Evolutionary conservation across 1,139 yeast genomes (phyloP).

Genomic region (Sugiyamaella xylanicola): DNA sequence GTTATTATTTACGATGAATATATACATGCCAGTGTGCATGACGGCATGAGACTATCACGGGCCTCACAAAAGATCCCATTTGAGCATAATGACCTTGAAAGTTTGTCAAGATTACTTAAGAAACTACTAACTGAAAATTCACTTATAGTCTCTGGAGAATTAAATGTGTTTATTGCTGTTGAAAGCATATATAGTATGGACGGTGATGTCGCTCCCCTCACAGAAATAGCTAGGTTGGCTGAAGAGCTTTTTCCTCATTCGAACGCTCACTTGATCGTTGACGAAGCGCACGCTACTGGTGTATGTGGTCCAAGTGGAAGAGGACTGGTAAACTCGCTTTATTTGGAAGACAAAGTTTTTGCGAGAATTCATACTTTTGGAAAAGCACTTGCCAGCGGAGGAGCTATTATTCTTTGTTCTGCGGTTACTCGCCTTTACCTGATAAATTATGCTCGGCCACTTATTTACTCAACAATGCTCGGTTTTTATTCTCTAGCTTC

Average conservation of each 20-base stretch:
- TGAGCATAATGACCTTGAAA: conserved; percentile 29
- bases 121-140: conserved; percentile 9
- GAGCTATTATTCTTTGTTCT: conserved; percentile 34
- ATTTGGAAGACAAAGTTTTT: conserved; percentile 30
- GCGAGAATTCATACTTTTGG: conserved; percentile 38
- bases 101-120: conserved; percentile 13
- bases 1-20: conserved; percentile 36
- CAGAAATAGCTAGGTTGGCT: conserved; percentile 25
- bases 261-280: conserved; percentile 33
- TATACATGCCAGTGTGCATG: conserved; percentile 39
- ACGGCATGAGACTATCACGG: conserved; percentile 35
- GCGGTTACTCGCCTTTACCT: conserved; percentile 29
- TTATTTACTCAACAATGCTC: conserved; percentile 36
- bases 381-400: conserved; percentile 36
- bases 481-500: conserved; percentile 28
- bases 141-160: background rate
- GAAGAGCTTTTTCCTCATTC: conserved; percentile 21
- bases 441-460: conserved; percentile 37
- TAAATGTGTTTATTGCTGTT: conserved; percentile 34
- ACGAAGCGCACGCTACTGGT: conserved; percentile 40
- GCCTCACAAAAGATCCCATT: conserved; percentile 24
- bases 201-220: conserved; percentile 36
- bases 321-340: conserved; percentile 31
- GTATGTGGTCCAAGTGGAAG: conserved; percentile 32
- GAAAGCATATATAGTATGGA: conserved; percentile 40